Conservation (phyloP, 345 rosid species). For the Isatis tinctoria region DNA sequence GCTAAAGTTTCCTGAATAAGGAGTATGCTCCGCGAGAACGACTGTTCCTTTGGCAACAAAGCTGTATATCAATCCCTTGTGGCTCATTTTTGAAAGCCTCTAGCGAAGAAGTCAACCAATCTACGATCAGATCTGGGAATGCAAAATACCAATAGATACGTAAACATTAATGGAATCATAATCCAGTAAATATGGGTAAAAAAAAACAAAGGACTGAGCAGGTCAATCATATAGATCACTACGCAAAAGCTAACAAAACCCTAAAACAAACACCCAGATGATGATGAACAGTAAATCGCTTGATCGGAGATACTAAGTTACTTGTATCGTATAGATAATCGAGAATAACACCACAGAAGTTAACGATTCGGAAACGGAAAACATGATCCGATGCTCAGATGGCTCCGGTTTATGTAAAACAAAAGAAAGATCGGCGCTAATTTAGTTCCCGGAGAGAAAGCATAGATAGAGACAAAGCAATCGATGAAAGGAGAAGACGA, state of each 20-base stretch:
- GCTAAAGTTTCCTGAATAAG: conserved; percentile 92
- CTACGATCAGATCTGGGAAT: conserved; percentile 26
- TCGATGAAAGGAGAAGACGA: conserved; percentile 3
- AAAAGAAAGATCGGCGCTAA: conserved; percentile 13
- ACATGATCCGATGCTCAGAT: neutral
- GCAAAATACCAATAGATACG: neutral
- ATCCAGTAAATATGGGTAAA: neutral
- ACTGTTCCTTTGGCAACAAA: conserved; percentile 94
- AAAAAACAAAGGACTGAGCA: neutral
- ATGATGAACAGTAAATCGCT: neutral
- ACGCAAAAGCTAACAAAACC: neutral
- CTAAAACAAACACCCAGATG: neutral
- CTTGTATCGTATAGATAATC: neutral
- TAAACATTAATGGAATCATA: neutral
- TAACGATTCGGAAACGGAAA: neutral
- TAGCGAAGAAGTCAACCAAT: conserved; percentile 25
- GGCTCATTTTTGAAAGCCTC: conserved; percentile 52
- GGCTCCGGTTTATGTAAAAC: neutral
- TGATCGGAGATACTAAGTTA: neutral
- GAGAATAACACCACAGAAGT: neutral
- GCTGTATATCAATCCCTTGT: conserved; percentile 91
- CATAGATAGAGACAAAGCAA: neutral
- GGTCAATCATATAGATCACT: conserved; percentile 5
- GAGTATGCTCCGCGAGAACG: conserved; percentile 90
- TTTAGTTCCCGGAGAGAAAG: neutral